phyloP scores from a whole-genome alignment of 1,284 basidiomycete species.

The Amylostereum areolatum region DNA sequence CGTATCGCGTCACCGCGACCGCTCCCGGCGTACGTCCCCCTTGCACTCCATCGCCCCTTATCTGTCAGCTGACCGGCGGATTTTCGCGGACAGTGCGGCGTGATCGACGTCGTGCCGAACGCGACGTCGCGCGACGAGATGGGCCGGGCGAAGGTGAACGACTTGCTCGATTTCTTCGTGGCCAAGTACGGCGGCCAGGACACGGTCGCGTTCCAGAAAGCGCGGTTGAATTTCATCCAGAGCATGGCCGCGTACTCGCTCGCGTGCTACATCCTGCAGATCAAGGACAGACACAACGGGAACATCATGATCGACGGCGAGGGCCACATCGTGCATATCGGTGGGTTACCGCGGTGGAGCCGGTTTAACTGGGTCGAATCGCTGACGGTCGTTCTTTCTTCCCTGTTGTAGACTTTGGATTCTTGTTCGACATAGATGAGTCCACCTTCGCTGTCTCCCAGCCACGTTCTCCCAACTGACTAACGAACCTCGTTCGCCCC shows the following conservation, averaged over 20 bases:
- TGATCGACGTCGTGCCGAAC: constrained; percentile 98
- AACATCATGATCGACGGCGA: constrained; percentile 99
- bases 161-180: constrained; percentile 92
- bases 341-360: constrained; percentile 39
- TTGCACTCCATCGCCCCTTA: background rate
- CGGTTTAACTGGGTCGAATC: background rate
- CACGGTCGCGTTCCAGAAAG: constrained; percentile 86
- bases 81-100: constrained; percentile 69
- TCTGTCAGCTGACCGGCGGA: background rate
- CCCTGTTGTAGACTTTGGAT: constrained; percentile 79
- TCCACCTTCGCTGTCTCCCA: constrained; percentile 24
- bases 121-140: constrained; percentile 98
- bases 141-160: constrained; percentile 98
- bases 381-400: constrained; percentile 1
- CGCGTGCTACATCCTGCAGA: constrained; percentile 96
- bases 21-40: constrained; percentile 77
- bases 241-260: constrained; percentile 99
- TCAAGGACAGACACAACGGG: constrained; percentile 97
- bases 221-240: constrained; percentile 94
- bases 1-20: constrained; percentile 96
- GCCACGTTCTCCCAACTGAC: constrained; percentile 16
- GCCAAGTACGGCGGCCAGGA: constrained; percentile 91
- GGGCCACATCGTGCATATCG: constrained; percentile 93
- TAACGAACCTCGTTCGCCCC: constrained; percentile 15
- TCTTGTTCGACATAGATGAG: constrained; percentile 97